Conservation (phyloP, 2,329 filamentous ascomycete genomes). For the Fusarium staphyleae region DNA sequence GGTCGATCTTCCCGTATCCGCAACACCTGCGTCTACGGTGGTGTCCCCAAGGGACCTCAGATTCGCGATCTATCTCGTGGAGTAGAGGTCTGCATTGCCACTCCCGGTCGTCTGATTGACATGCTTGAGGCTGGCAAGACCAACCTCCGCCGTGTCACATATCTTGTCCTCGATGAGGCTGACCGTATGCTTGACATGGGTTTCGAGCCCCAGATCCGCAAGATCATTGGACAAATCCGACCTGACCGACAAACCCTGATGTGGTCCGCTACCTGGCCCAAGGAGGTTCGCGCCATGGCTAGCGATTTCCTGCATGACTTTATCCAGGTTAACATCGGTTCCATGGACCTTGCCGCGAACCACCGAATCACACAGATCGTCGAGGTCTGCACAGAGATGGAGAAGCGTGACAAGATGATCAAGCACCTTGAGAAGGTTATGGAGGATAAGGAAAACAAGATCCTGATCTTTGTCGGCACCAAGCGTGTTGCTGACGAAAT, state of each 20-base stretch:
- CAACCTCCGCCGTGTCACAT: constrained; percentile 96
- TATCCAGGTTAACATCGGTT: constrained; percentile 99
- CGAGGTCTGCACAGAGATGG: constrained; percentile 92
- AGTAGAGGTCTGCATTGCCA: constrained; percentile 98
- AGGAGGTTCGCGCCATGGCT: constrained; percentile 93
- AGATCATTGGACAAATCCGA: constrained; percentile 97
- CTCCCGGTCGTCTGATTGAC: constrained; percentile 95
- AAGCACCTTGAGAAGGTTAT: constrained; percentile 98
- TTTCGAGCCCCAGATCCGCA: constrained; percentile 99
- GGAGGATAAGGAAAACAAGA: constrained; percentile 95
- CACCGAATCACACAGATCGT: constrained; percentile 98
- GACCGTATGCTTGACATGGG: constrained; percentile 99
- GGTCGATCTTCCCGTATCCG: constrained; percentile 97
- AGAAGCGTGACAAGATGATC: constrained; percentile 97
- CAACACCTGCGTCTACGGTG: constrained; percentile 98
- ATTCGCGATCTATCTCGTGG: constrained; percentile 94
- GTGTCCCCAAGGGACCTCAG: constrained; percentile 96
- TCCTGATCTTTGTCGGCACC: constrained; percentile 90
- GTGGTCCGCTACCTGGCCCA: constrained; percentile 99
- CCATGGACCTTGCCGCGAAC: constrained; percentile 94
- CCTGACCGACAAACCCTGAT: constrained; percentile 99
- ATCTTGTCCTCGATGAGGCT: constrained; percentile 97
- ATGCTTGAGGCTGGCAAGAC: constrained; percentile 99
- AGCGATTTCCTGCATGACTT: constrained; percentile 92
- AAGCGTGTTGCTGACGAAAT: constrained; percentile 99